phyloP scores from a whole-genome alignment of 116 monocot genomes.

The Papilionanthe hybrid region DNA sequence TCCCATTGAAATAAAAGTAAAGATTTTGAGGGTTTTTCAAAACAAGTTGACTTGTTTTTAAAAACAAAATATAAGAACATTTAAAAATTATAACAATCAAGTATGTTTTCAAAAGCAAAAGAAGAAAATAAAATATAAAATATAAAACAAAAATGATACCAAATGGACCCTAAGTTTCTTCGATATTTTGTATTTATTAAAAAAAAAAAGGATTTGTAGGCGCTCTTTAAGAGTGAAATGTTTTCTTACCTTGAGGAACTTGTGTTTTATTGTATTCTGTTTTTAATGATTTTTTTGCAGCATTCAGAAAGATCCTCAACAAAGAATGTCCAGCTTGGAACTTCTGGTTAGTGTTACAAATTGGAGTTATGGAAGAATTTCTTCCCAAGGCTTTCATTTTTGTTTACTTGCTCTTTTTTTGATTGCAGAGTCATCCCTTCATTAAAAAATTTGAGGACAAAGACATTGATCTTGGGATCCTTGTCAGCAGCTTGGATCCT shows the following conservation, averaged over 20 bases:
- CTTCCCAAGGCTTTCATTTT: not conserved
- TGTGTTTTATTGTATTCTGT: not conserved
- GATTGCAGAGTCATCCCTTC: conserved; percentile 74
- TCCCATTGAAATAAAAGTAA: not conserved
- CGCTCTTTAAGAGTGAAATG: not conserved
- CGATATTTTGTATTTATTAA: not conserved
- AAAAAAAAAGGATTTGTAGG: not conserved
- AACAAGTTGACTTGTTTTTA: too few species aligned
- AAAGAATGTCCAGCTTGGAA: conserved; percentile 76
- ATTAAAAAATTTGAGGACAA: conserved; percentile 92
- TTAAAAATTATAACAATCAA: too few species aligned
- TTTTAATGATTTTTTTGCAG: conserved; percentile 24
- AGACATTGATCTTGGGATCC: conserved; percentile 67
- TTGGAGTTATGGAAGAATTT: not conserved
- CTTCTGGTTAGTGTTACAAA: conserved; percentile 59
- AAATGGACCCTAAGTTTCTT: not conserved
- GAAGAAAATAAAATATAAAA: too few species aligned
- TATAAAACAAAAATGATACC: too few species aligned
- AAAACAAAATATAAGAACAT: too few species aligned
- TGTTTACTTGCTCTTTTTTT: not conserved
- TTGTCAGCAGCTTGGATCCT: conserved; percentile 63
- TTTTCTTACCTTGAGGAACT: not conserved
- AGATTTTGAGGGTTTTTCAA: not conserved
- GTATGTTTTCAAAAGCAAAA: too few species aligned
- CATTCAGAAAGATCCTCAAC: conserved; percentile 73